A percentile compares a stretch with the other conserved stretches of the same genome.
phyloP scores from a whole-genome alignment of 352 stramenopile species.

The Peronosclerospora sorghi region DNA sequence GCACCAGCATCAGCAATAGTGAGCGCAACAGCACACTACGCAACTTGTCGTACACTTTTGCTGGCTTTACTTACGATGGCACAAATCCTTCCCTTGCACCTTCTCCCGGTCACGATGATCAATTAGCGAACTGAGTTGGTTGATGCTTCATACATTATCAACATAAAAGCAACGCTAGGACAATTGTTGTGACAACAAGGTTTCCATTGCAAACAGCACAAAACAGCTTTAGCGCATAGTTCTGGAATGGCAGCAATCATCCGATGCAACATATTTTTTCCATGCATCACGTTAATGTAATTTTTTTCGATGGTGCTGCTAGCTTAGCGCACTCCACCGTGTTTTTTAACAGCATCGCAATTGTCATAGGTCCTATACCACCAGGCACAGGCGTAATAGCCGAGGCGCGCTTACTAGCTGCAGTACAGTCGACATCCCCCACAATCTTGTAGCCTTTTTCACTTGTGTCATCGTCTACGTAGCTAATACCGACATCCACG shows the following conservation, averaged over 20 bases:
- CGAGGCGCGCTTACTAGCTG: slow-evolving; percentile 69
- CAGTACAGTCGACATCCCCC: slow-evolving; percentile 94
- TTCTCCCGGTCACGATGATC: slow-evolving; percentile 25
- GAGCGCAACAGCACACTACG: slow-evolving; percentile 52
- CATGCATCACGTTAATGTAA: too few species aligned
- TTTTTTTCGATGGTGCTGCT: too few species aligned
- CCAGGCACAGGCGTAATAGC: slow-evolving; percentile 96
- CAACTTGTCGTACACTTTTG: slow-evolving; percentile 81
- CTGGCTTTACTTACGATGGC: slow-evolving; percentile 78
- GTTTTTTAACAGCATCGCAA: slow-evolving; percentile 90
- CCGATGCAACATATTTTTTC: too few species aligned
- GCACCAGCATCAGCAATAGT: slow-evolving; percentile 20
- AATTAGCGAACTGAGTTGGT: slow-evolving; percentile 5
- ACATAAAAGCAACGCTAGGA: too few species aligned
- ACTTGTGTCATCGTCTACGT: slow-evolving; percentile 75
- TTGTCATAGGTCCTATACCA: slow-evolving; percentile 98
- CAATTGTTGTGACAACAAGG: neutral
- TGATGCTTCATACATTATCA: slow-evolving; percentile 17
- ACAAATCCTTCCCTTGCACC: slow-evolving; percentile 28
- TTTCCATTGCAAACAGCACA: too few species aligned
- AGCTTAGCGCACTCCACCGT: slow-evolving; percentile 50
- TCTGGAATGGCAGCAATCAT: too few species aligned
- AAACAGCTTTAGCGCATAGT: too few species aligned
- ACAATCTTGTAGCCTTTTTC: slow-evolving; percentile 89
- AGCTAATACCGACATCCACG: slow-evolving; percentile 99